Evolutionary conservation across 768 basidiomycete genomes (phyloP).

Genomic region (Lactifluus piperatus): DNA sequence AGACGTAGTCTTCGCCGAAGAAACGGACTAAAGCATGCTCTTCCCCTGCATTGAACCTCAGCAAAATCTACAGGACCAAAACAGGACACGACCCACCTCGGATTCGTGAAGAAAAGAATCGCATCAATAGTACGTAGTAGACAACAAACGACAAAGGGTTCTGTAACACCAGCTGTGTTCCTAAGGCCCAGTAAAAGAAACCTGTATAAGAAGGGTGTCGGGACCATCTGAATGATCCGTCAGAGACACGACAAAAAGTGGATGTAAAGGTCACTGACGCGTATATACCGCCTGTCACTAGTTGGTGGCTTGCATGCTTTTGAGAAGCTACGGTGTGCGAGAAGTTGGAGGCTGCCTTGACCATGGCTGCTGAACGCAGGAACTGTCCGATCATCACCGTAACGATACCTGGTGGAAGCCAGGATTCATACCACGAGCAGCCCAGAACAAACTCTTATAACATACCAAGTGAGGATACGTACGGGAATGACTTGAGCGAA

Average conservation of each 20-base stretch:
- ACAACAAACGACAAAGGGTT: slow-evolving; percentile 67
- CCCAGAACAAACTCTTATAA: neutral
- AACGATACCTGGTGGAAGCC: slow-evolving; percentile 42
- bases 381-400: slow-evolving; percentile 64
- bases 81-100: slow-evolving; percentile 44
- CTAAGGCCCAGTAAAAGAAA: slow-evolving; percentile 97
- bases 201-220: slow-evolving; percentile 96
- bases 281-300: slow-evolving; percentile 89
- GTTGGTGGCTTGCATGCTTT: slow-evolving; percentile 62
- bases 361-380: slow-evolving; percentile 89
- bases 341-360: slow-evolving; percentile 89
- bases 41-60: slow-evolving; percentile 47
- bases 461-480: slow-evolving; percentile 52
- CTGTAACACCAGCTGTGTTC: slow-evolving; percentile 86
- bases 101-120: slow-evolving; percentile 80
- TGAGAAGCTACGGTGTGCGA: slow-evolving; percentile 77
- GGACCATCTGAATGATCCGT: slow-evolving; percentile 47
- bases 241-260: neutral
- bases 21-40: slow-evolving; percentile 73
- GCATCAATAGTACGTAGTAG: slow-evolving; percentile 65
- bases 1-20: slow-evolving; percentile 81
- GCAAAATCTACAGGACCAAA: neutral
- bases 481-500: slow-evolving; percentile 47
- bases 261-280: slow-evolving; percentile 41
- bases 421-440: neutral